Percentiles rank a stretch among this genome's conserved stretches.
phyloP scores from a whole-genome alignment of 1,284 basidiomycete genomes.

The Trametes pubescens region DNA sequence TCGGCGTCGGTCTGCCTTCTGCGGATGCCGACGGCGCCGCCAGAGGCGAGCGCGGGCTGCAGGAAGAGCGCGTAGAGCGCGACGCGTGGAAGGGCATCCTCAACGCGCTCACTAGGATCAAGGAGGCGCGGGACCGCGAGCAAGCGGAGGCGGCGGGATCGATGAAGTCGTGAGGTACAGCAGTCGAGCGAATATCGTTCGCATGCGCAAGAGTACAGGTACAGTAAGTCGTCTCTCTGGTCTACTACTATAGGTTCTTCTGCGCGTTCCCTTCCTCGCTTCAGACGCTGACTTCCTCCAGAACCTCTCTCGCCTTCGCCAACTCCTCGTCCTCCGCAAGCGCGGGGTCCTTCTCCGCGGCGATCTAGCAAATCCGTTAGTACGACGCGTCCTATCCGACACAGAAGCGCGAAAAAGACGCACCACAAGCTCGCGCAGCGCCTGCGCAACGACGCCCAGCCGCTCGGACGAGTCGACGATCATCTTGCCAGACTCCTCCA shows the following conservation, averaged over 20 bases:
- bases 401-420: conserved; percentile 42
- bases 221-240: conserved; percentile 26
- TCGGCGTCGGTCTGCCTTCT: conserved; percentile 76
- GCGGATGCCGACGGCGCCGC: conserved; percentile 35
- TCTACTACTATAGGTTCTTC: conserved; percentile 6
- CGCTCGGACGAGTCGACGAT: conserved; percentile 70
- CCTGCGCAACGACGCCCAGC: conserved; percentile 67
- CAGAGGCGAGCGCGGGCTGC: conserved; percentile 61
- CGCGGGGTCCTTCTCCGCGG: conserved; percentile 56
- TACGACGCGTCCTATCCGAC: background rate
- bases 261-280: background rate
- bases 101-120: conserved; percentile 68
- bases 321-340: conserved; percentile 62
- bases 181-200: conserved; percentile 6
- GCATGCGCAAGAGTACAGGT: conserved; percentile 25
- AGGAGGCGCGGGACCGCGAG: conserved; percentile 49
- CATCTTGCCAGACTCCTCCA: conserved; percentile 86
- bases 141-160: conserved; percentile 10
- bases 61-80: conserved; percentile 77
- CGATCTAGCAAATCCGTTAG: conserved; percentile 46
- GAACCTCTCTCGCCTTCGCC: conserved; percentile 63
- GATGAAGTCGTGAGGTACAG: background rate
- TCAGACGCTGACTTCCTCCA: conserved; percentile 53
- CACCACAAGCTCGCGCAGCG: conserved; percentile 76
- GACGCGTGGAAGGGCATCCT: conserved; percentile 81